phyloP scores from a whole-genome alignment of 164 flowering plant genomes.

The Amborella trichopoda region DNA sequence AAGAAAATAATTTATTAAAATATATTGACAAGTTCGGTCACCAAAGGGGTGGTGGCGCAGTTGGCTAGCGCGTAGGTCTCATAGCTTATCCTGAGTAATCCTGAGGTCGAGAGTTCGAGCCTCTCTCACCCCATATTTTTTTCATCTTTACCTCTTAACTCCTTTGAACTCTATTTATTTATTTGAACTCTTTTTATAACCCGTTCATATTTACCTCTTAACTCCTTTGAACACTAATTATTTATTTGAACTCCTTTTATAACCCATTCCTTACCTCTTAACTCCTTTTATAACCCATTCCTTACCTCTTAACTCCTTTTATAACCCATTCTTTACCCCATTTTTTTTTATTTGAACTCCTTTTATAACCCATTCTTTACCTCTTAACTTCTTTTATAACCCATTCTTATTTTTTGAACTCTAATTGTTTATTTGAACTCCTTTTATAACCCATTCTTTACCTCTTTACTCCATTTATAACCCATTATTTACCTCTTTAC shows the following conservation, averaged over 20 bases:
- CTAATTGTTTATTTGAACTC: slow-evolving; percentile 23
- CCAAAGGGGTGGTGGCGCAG: slow-evolving; percentile 33
- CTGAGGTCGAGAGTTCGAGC: slow-evolving; percentile 98
- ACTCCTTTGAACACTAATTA: not conserved
- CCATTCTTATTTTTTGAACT: too few relatives aligned
- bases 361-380: too few relatives aligned
- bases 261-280: not conserved
- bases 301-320: too few relatives aligned
- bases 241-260: slow-evolving; percentile 67
- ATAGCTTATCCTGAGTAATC: slow-evolving; percentile 34
- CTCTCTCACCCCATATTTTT: slow-evolving; percentile 78
- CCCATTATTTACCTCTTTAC: too few relatives aligned
- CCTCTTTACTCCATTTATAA: not conserved
- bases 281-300: too few relatives aligned
- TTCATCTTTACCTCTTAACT: not conserved
- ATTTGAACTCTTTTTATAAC: slow-evolving; percentile 72
- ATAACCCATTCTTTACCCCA: too few relatives aligned
- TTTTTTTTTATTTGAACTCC: too few relatives aligned
- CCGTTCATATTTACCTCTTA: not conserved
- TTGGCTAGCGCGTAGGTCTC: slow-evolving; percentile 64
- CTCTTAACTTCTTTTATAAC: too few relatives aligned
- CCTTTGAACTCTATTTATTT: not conserved
- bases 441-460: slow-evolving; percentile 29
- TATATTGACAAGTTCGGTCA: too few relatives aligned
- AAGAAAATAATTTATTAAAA: too few relatives aligned